Percentiles rank a stretch among this genome's conserved stretches.
These are phyloP conservation scores for Sclerotinia minor DNA, from an alignment of 2,329 filamentous ascomycete genomes.

Conservation along the genomic window DNA sequence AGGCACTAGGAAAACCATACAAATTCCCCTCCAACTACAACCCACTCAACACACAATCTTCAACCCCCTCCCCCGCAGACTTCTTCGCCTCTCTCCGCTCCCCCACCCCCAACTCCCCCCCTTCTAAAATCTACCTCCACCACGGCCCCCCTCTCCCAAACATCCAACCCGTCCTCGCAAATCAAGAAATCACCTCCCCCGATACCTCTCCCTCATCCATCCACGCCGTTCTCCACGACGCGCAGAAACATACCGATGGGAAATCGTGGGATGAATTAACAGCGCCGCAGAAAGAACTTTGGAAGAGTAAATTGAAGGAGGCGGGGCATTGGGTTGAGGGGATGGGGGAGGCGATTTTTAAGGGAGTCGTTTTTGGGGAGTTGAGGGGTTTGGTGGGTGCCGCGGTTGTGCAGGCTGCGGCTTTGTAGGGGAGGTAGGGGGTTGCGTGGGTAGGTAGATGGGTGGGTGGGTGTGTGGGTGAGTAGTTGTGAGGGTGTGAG, in stretches of 20 bases:
- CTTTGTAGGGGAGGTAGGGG: neutral
- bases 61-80: neutral
- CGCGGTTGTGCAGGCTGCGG: slow-evolving; percentile 30
- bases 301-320: slow-evolving; percentile 39
- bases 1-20: slow-evolving; percentile 37
- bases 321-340: slow-evolving; percentile 42
- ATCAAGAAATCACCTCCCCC: neutral
- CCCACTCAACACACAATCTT: neutral
- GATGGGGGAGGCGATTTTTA: slow-evolving; percentile 39
- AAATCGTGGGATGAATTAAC: slow-evolving; percentile 40
- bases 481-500: too few relatives aligned
- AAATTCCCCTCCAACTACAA: slow-evolving; percentile 25
- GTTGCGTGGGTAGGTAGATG: too few relatives aligned
- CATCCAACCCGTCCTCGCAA: too few relatives aligned
- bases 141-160: neutral
- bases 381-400: slow-evolving; percentile 38
- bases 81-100: slow-evolving; percentile 20
- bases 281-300: slow-evolving; percentile 36
- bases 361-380: slow-evolving; percentile 42
- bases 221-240: slow-evolving; percentile 35
- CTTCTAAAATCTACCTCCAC: neutral
- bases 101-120: neutral
- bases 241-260: slow-evolving; percentile 30
- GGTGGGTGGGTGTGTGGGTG: too few relatives aligned
- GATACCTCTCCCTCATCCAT: slow-evolving; percentile 16